Evolutionary conservation across 2,329 filamentous ascomycete genomes (phyloP).

Genomic region (Colletotrichum eremochloae): DNA sequence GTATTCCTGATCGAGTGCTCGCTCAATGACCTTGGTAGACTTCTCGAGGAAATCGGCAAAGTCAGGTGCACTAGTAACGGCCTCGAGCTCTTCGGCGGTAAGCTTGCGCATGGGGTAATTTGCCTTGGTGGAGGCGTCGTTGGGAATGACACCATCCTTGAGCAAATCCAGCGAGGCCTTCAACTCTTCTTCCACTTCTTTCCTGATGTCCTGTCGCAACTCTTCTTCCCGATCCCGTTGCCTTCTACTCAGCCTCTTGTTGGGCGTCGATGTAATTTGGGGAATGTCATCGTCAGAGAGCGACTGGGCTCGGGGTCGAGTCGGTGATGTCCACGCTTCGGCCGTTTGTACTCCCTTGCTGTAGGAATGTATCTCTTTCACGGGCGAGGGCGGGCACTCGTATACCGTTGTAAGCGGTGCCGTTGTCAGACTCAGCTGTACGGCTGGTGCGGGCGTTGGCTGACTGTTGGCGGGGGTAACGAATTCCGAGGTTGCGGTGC

Average conservation of each 20-base stretch:
- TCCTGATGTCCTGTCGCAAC: slow-evolving; percentile 84
- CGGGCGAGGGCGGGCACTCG: slow-evolving; percentile 81
- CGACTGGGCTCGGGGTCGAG: slow-evolving; percentile 66
- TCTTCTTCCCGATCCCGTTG: slow-evolving; percentile 90
- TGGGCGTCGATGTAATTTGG: slow-evolving; percentile 69
- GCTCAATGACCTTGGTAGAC: slow-evolving; percentile 96
- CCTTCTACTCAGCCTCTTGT: slow-evolving; percentile 82
- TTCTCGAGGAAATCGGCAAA: slow-evolving; percentile 96
- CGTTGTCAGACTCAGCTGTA: slow-evolving; percentile 78
- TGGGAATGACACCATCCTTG: slow-evolving; percentile 63
- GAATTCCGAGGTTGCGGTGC: slow-evolving; percentile 78
- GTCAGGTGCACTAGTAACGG: slow-evolving; percentile 91
- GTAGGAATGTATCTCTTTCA: slow-evolving; percentile 92
- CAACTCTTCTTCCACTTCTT: slow-evolving; percentile 94
- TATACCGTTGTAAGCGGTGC: slow-evolving; percentile 81
- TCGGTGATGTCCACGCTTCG: slow-evolving; percentile 75
- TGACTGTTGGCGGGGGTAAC: slow-evolving; percentile 62
- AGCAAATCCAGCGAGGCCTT: slow-evolving; percentile 76
- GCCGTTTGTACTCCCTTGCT: slow-evolving; percentile 96
- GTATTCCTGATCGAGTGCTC: slow-evolving; percentile 94
- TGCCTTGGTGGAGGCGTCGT: slow-evolving; percentile 56
- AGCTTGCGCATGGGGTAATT: slow-evolving; percentile 86
- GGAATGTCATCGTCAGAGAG: slow-evolving; percentile 74
- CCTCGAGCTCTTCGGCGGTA: slow-evolving; percentile 86
- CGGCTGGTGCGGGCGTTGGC: slow-evolving; percentile 52